These are phyloP conservation scores for Clavaria fumosa DNA, from an alignment of 768 basidiomycete species.

Conservation along the genomic window DNA sequence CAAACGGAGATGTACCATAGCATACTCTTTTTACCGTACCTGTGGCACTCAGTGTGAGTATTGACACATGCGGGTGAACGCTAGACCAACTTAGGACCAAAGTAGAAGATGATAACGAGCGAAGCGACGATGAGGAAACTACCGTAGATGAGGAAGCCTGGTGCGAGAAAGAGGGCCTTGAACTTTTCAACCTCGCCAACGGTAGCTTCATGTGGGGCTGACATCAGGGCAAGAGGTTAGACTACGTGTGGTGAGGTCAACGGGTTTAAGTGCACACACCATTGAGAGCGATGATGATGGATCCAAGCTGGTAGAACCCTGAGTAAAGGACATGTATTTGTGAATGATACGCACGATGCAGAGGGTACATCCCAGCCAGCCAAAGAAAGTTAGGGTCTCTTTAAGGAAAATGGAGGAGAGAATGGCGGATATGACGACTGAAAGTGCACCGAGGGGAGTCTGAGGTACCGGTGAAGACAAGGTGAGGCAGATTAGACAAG, in stretches of 20 bases:
- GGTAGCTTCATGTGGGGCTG: slow-evolving; percentile 55
- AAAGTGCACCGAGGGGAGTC: slow-evolving; percentile 93
- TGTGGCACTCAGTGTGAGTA: slow-evolving; percentile 12
- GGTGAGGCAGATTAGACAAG: background rate
- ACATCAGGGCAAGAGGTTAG: slow-evolving; percentile 14
- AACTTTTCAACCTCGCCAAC: slow-evolving; percentile 60
- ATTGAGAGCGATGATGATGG: slow-evolving; percentile 83
- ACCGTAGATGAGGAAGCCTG: slow-evolving; percentile 65
- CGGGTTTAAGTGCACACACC: slow-evolving; percentile 24
- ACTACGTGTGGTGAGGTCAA: slow-evolving; percentile 11
- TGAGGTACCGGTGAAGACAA: slow-evolving; percentile 15
- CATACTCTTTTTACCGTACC: slow-evolving; percentile 87
- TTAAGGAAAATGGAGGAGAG: slow-evolving; percentile 88
- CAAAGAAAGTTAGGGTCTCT: slow-evolving; percentile 87
- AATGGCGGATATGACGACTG: slow-evolving; percentile 90
- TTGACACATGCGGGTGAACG: slow-evolving; percentile 4
- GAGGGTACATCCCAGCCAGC: slow-evolving; percentile 87
- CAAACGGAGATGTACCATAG: slow-evolving; percentile 91
- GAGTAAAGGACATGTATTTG: background rate
- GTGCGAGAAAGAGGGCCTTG: slow-evolving; percentile 63
- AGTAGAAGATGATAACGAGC: slow-evolving; percentile 64
- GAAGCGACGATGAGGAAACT: slow-evolving; percentile 48
- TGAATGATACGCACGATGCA: slow-evolving; percentile 54
- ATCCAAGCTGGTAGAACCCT: slow-evolving; percentile 44
- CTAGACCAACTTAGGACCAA: slow-evolving; percentile 52